Conservation (phyloP, 176 grass and related monocot species). For the Carex cristatella region DNA sequence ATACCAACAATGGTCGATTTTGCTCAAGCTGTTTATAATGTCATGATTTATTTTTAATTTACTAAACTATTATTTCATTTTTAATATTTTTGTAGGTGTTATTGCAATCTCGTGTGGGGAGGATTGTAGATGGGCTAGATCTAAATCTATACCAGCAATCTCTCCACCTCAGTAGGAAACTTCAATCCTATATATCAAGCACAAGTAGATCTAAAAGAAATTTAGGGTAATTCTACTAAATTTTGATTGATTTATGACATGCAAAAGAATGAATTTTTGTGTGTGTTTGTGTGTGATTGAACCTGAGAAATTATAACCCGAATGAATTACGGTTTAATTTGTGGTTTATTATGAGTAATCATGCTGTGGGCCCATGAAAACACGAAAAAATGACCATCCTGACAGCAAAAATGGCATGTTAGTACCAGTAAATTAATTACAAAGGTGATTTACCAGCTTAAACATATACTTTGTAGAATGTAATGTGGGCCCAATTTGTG, state of each 20-base stretch:
- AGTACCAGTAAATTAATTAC: too few relatives aligned
- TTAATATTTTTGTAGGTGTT: slow-evolving; percentile 29
- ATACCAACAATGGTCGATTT: too few relatives aligned
- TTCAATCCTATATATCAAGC: slow-evolving; percentile 37
- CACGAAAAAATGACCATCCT: too few relatives aligned
- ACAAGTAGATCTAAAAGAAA: slow-evolving; percentile 16
- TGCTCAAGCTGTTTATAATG: too few relatives aligned
- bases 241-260: not conserved
- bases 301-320: not conserved
- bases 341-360: too few relatives aligned
- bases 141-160: slow-evolving; percentile 67
- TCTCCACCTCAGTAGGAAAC: slow-evolving; percentile 43
- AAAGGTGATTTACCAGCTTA: too few relatives aligned
- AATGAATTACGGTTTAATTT: not conserved
- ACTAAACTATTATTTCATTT: not conserved
- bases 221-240: not conserved
- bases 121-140: slow-evolving; percentile 61
- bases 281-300: not conserved
- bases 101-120: slow-evolving; percentile 55
- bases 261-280: not conserved
- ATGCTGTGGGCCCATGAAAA: too few relatives aligned
- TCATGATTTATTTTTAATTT: too few relatives aligned
- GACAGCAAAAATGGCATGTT: too few relatives aligned
- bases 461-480: too few relatives aligned
- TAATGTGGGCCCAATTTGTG: too few relatives aligned